phyloP scores from a whole-genome alignment of 345 rosid species.

The Bruguiera sexangula region DNA sequence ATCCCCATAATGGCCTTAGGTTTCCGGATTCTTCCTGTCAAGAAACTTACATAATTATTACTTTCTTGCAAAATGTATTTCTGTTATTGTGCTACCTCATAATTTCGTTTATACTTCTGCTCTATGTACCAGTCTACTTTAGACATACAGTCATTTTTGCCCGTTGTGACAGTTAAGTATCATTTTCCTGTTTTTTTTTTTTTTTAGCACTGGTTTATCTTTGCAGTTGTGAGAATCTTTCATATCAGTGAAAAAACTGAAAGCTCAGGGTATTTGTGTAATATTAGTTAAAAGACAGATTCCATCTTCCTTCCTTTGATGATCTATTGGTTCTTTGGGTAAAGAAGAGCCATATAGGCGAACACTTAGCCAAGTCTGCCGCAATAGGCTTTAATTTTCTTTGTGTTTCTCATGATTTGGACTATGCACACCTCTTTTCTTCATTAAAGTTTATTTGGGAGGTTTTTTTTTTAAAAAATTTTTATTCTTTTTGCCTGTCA shows the following conservation, averaged over 20 bases:
- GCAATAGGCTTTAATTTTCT: constrained; percentile 24
- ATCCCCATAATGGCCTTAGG: constrained; percentile 34
- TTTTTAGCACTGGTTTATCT: not conserved
- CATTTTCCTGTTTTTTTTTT: not conserved
- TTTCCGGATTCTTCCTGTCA: constrained; percentile 3
- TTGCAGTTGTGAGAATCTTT: constrained; percentile 8
- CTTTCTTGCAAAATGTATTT: not conserved
- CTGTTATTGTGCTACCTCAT: not conserved
- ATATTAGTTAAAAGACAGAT: constrained; percentile 32
- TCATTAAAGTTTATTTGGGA: too few species aligned
- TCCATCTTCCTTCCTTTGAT: constrained; percentile 31
- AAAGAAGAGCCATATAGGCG: constrained; percentile 28
- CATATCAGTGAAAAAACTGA: not conserved
- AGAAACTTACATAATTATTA: constrained; percentile 7
- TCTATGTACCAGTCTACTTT: constrained; percentile 3
- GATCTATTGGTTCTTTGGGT: constrained; percentile 37
- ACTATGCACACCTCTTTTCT: not conserved
- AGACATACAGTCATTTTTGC: not conserved
- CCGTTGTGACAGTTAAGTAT: constrained; percentile 13
- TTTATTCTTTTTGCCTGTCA: not conserved
- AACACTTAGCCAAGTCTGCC: constrained; percentile 16
- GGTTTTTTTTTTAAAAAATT: not conserved
- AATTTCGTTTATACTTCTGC: not conserved
- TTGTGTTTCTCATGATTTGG: not conserved
- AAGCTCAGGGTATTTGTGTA: constrained; percentile 35